Conservation (phyloP, 148 eudicot genomes). For the Cornus florida region DNA sequence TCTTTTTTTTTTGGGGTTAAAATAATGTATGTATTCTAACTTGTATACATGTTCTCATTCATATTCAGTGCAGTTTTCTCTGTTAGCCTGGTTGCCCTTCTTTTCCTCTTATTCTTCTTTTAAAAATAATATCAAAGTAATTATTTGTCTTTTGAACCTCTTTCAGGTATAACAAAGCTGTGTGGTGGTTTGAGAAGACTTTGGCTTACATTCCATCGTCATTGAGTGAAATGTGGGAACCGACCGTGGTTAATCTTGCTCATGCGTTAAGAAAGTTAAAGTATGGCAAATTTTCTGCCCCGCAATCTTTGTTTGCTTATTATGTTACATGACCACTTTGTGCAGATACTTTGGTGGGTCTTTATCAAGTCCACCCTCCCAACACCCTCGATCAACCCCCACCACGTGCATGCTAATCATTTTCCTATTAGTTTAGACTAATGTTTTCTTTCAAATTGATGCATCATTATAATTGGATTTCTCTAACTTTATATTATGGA, state of each 20-base stretch:
- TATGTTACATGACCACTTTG: no score
- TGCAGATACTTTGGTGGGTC: no score
- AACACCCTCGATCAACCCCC: no score
- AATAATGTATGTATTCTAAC: background rate
- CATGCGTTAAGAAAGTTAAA: slow-evolving; percentile 75
- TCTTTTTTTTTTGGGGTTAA: no score
- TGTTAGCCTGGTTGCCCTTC: background rate
- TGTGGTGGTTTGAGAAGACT: slow-evolving; percentile 91
- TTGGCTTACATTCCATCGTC: slow-evolving; percentile 66
- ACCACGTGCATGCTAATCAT: background rate
- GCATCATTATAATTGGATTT: no score
- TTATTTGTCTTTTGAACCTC: background rate
- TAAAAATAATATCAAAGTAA: background rate
- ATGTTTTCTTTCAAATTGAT: background rate
- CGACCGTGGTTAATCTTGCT: slow-evolving; percentile 85
- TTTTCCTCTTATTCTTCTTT: no score
- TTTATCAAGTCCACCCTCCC: no score
- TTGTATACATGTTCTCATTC: slow-evolving; percentile 1
- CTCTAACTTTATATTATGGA: background rate
- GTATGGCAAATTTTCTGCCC: slow-evolving; percentile 35
- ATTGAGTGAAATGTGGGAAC: slow-evolving; percentile 80
- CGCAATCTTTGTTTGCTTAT: background rate
- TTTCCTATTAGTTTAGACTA: background rate
- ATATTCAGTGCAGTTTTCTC: background rate
- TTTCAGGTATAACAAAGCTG: slow-evolving; percentile 81